Evolutionary conservation across 768 basidiomycete species (phyloP), one percentile per base, ranked within the genome.

Genomic region (Pulveroboletus sp.): DNA sequence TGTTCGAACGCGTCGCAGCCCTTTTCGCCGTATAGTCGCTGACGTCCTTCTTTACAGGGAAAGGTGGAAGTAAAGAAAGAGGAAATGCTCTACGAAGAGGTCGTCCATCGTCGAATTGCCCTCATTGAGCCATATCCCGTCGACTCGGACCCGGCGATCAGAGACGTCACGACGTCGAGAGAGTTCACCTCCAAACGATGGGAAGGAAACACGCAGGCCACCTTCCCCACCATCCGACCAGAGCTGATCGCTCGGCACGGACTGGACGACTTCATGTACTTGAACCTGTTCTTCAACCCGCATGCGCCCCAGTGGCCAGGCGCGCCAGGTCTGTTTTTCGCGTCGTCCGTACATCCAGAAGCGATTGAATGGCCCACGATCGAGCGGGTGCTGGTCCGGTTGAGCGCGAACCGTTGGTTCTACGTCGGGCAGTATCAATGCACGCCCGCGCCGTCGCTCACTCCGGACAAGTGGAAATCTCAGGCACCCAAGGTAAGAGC

Each of bases 31-130:
- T 23, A 4, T 14, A 8, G 9, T 5, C 7, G 2, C 10, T 50
- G 22, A 26, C 0, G 0, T 10, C 11, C 22, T 4, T 11, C 38
- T 10, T 48, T 35, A 4, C 44, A 57, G 50, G 31, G 38, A 2
- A 52, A 55, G 22, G 35, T 53, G 4, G 49, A 60, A 26, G 38
- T 62, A 35, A 59, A 57, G 11, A 51, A 53, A 10, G 54, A 59
- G 13, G 54, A 62, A 30, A 30, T 59, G n/a, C 55, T 63, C 22
- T 60, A 52, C 2, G 58, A 60, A 17, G 54, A 56, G 16, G 61
- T 62, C 32, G 53, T 58, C 40, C 38, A 50, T n/a, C 42, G 41
- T 6, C 43, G 56, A 3, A n/a, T 54, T 16, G 52, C 42, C 5
- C 38, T 43, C 29, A 8, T 49, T 6, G 31, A 49, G 2, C 32